These are phyloP conservation scores for Inonotus hispidus DNA, from an alignment of 1,284 basidiomycete species.

Conservation along the genomic window DNA sequence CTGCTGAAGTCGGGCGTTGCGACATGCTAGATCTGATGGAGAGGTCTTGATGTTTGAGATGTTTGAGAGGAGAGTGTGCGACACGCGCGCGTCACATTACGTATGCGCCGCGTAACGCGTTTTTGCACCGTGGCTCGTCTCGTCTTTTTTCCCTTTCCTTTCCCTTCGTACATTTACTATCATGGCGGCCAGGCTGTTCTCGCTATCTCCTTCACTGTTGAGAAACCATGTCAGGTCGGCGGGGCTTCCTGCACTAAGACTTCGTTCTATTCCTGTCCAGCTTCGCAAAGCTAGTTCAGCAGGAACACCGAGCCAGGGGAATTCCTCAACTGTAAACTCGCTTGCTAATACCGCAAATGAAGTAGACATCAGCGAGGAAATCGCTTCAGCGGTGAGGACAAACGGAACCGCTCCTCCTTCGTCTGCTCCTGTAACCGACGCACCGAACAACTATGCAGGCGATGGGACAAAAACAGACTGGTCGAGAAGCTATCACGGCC, in stretches of 20 bases:
- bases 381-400: neutral
- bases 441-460: conserved; percentile 4
- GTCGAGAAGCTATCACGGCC: conserved; percentile 83
- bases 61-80: neutral
- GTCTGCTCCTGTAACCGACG: neutral
- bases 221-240: conserved; percentile 12
- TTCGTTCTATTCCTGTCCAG: conserved; percentile 17
- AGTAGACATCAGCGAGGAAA: conserved; percentile 6
- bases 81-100: neutral
- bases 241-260: conserved; percentile 16
- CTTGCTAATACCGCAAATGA: conserved; percentile 20
- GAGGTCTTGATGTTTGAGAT: neutral
- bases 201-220: neutral
- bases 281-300: conserved; percentile 30
- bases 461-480: conserved; percentile 55
- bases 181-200: conserved; percentile 2
- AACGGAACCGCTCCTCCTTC: neutral
- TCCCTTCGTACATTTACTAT: neutral
- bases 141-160: neutral
- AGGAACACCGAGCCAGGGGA: conserved; percentile 18
- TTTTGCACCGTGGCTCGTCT: neutral
- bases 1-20: neutral
- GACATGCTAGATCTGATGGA: neutral
- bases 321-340: conserved; percentile 22
- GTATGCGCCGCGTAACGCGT: neutral